Percentiles rank a stretch among this genome's conserved stretches.
Conservation (phyloP, 805 yeast genomes). For the Wickerhamiella occidentalis region DNA sequence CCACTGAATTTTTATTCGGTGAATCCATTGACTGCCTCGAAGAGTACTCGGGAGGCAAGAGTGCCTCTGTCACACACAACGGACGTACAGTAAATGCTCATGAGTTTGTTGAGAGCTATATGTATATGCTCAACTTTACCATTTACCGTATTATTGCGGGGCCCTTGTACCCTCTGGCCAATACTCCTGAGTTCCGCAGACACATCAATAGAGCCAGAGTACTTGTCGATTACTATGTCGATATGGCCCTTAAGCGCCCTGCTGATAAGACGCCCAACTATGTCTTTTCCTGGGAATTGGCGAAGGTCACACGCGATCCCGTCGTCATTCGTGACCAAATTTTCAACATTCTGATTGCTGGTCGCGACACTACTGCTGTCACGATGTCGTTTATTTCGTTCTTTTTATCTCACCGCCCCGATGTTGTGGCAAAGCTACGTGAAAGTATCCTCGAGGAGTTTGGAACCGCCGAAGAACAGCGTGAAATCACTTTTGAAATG, state of each 20-base stretch:
- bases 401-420: slow-evolving; percentile 33
- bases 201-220: slow-evolving; percentile 25
- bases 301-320: slow-evolving; percentile 34
- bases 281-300: slow-evolving; percentile 34
- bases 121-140: slow-evolving; percentile 17
- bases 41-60: not conserved
- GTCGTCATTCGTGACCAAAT: slow-evolving; percentile 34
- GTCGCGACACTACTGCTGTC: slow-evolving; percentile 39
- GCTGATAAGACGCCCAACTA: slow-evolving; percentile 19
- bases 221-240: slow-evolving; percentile 33
- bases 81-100: slow-evolving; percentile 14
- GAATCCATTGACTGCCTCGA: slow-evolving; percentile 23
- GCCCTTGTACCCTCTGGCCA: slow-evolving; percentile 17
- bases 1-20: slow-evolving; percentile 29
- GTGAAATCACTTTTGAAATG: slow-evolving; percentile 31
- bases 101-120: slow-evolving; percentile 21
- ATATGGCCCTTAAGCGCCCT: slow-evolving; percentile 27
- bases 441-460: slow-evolving; percentile 18
- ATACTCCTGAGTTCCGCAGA: slow-evolving; percentile 25
- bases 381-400: slow-evolving; percentile 32
- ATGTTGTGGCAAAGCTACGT: slow-evolving; percentile 28
- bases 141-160: slow-evolving; percentile 19
- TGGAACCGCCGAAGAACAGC: slow-evolving; percentile 19
- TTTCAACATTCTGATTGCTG: slow-evolving; percentile 36
- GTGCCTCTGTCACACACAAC: slow-evolving; percentile 10